These are phyloP conservation scores for Solanum stenotomum DNA, from an alignment of 257 asterid species.

Conservation along the genomic window DNA sequence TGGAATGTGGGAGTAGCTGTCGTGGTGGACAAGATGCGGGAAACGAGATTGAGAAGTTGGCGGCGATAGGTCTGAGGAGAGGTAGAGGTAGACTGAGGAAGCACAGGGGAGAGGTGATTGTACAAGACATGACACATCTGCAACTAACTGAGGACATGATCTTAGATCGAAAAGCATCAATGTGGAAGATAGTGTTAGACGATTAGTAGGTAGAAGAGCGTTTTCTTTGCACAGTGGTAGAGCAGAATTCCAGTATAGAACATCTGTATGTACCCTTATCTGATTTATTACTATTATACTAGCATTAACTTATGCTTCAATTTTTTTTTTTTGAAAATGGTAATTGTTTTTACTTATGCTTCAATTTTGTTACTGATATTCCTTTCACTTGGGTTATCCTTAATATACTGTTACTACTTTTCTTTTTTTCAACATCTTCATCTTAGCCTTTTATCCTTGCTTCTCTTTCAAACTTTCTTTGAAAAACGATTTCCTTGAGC, in stretches of 20 bases:
- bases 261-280: background rate
- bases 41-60: background rate
- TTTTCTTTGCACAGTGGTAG: background rate
- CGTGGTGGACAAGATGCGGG: background rate
- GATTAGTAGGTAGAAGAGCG: background rate
- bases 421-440: background rate
- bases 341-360: background rate
- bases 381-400: background rate
- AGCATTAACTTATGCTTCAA: background rate
- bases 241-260: background rate
- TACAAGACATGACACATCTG: background rate
- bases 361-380: background rate
- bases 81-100: background rate
- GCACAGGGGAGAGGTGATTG: background rate
- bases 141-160: background rate
- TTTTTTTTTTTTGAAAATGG: too few species aligned
- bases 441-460: background rate
- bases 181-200: background rate
- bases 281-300: background rate
- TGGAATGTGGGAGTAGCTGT: background rate
- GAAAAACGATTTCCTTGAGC: background rate
- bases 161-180: background rate
- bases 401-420: background rate
- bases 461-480: background rate
- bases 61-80: background rate